Conservation (phyloP, 2,329 filamentous ascomycete genomes). For the Epichloe sibirici region DNA sequence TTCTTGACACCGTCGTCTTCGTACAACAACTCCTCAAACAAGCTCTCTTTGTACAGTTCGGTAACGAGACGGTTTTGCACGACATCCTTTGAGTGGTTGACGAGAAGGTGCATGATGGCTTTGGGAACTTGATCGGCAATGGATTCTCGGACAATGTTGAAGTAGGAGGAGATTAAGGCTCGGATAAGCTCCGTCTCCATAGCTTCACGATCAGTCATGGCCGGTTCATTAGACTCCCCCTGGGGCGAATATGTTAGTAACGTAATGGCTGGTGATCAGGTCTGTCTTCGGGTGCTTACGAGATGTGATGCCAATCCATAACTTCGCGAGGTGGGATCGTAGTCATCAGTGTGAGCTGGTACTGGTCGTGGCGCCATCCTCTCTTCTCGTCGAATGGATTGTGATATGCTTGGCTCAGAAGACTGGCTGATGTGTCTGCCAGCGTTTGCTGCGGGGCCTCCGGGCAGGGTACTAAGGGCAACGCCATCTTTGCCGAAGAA, state of each 20-base stretch:
- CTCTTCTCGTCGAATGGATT: slow-evolving; percentile 67
- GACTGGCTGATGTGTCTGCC: slow-evolving; percentile 64
- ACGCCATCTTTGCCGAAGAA: slow-evolving; percentile 94
- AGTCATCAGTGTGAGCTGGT: slow-evolving; percentile 27
- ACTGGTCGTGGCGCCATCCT: slow-evolving; percentile 41
- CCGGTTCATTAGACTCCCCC: slow-evolving; percentile 59
- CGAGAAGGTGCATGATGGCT: slow-evolving; percentile 95
- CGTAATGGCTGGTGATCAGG: neutral
- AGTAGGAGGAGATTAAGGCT: slow-evolving; percentile 93
- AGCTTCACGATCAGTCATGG: slow-evolving; percentile 86
- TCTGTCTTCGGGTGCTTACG: slow-evolving; percentile 34
- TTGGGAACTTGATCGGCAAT: slow-evolving; percentile 98
- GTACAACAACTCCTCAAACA: slow-evolving; percentile 89
- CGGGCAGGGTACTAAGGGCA: slow-evolving; percentile 25
- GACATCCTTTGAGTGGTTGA: slow-evolving; percentile 96
- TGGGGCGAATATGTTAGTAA: slow-evolving; percentile 17
- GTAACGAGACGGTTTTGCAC: slow-evolving; percentile 95
- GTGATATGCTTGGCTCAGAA: slow-evolving; percentile 68
- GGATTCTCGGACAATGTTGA: slow-evolving; percentile 97
- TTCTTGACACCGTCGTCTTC: slow-evolving; percentile 97
- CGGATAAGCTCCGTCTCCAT: slow-evolving; percentile 97
- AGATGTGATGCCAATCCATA: slow-evolving; percentile 38
- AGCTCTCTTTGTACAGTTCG: slow-evolving; percentile 81
- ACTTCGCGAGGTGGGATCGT: slow-evolving; percentile 28
- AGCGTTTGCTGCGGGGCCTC: slow-evolving; percentile 13